Evolutionary conservation across 2,329 filamentous ascomycete genomes (phyloP).

Genomic region (Didymella glomerata): DNA sequence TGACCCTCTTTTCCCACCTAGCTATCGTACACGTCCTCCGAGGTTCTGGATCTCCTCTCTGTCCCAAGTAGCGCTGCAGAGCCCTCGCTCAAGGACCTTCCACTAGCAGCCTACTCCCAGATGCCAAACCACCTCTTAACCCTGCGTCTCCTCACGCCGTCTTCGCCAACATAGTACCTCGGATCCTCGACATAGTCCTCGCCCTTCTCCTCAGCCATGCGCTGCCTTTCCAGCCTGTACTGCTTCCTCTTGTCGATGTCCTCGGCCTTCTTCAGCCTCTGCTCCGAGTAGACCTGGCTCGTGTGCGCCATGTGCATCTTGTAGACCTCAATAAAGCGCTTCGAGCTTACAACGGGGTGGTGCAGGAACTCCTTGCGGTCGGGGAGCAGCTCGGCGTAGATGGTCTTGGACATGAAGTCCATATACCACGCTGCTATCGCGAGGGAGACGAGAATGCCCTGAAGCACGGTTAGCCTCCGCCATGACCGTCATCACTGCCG

Average conservation of each 20-base stretch:
- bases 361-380: slow-evolving; percentile 71
- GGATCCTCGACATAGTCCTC: slow-evolving; percentile 49
- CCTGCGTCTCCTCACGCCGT: slow-evolving; percentile 60
- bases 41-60: neutral
- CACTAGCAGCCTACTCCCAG: slow-evolving; percentile 59
- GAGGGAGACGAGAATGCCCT: slow-evolving; percentile 74
- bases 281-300: slow-evolving; percentile 72
- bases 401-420: slow-evolving; percentile 81
- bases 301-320: slow-evolving; percentile 78
- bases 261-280: slow-evolving; percentile 76
- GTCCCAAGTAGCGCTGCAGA: too few species aligned
- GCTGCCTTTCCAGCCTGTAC: slow-evolving; percentile 71
- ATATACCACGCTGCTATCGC: slow-evolving; percentile 76
- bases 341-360: slow-evolving; percentile 73
- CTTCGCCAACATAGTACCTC: slow-evolving; percentile 50
- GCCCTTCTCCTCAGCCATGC: slow-evolving; percentile 46
- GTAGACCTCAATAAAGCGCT: slow-evolving; percentile 75
- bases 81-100: neutral
- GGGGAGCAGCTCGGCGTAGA: slow-evolving; percentile 81
- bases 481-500: neutral
- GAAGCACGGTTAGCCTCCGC: neutral
- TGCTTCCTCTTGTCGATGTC: slow-evolving; percentile 87
- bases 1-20: neutral
- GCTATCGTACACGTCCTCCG: slow-evolving; percentile 14
- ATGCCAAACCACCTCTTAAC: slow-evolving; percentile 87